Percentiles rank a stretch among this genome's conserved stretches.
phyloP scores from a whole-genome alignment of 805 yeast genomes.

The Priceomyces fermenticarens region DNA sequence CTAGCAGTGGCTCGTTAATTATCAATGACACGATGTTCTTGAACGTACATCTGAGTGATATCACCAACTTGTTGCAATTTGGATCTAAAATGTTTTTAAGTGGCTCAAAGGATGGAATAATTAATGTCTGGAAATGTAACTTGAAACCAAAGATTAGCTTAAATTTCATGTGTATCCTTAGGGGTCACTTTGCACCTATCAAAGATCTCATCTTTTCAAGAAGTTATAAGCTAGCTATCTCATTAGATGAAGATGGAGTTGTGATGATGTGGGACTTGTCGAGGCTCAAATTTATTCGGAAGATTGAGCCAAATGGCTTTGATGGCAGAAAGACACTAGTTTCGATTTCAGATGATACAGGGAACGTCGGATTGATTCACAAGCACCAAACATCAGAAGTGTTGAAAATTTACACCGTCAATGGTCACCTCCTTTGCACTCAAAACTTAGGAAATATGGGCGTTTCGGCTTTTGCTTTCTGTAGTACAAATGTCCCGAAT shows the following conservation, averaged over 20 bases:
- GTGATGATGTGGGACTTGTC: conserved; percentile 66
- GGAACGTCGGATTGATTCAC: conserved; percentile 44
- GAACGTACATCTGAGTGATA: conserved; percentile 37
- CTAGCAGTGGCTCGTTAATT: conserved; percentile 28
- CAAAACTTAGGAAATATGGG: conserved; percentile 12
- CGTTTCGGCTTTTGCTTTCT: conserved; percentile 25
- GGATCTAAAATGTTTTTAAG: conserved; percentile 43
- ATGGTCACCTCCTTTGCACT: conserved; percentile 45
- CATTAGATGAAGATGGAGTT: conserved; percentile 53
- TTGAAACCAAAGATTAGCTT: conserved; percentile 24
- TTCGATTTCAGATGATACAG: conserved; percentile 54
- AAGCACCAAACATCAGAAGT: conserved; percentile 12
- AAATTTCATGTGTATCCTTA: conserved; percentile 42
- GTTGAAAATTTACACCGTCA: conserved; percentile 46
- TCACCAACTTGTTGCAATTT: conserved; percentile 39
- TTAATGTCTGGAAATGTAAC: conserved; percentile 55
- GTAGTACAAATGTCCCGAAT: conserved; percentile 24
- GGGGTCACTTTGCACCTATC: conserved; percentile 58
- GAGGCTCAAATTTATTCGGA: conserved; percentile 48
- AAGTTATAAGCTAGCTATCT: conserved; percentile 52
- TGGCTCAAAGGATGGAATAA: conserved; percentile 56
- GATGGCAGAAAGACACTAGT: conserved; percentile 22
- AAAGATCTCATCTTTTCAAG: conserved; percentile 46
- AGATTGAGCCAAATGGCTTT: conserved; percentile 17
- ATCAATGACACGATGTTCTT: conserved; percentile 44